Base-by-base conservation (phyloP, 257 asterid species). In the Nicotiana benthamiana region DNA sequence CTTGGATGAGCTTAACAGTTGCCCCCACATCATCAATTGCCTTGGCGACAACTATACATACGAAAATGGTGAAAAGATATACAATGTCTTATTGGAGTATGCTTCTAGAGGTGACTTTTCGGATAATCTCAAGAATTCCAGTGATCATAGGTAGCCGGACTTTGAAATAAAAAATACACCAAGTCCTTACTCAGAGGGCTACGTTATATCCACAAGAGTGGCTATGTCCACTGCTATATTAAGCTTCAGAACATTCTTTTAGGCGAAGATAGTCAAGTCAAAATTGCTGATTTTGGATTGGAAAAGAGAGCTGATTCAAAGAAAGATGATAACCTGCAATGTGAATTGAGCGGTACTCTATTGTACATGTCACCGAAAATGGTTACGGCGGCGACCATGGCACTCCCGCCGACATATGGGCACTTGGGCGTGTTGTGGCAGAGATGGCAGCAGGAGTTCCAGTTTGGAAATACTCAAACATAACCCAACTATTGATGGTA, bases 361-460 rank as follows among this genome's bases (percentile, higher is more conserved):
- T 13, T 94, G 86, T 94, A 94, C 79, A 94, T 94, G 98, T 94
- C 98, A 75, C 97, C 98, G 82, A 97, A 94, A 85, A 89, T 89
- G 93, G 91, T 92, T 1, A 64, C 87, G 91, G 87, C 5, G 90
- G 93, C 6, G 90, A 89, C 24, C 97, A 91, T 85, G 94, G 81
- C 2, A 18, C 87, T 4, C 80, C 97, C 82, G 93, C 97, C 20
- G 98, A 94, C 43, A 75, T 94, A 0, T 94, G 98, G 98, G 96
- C 97, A 11, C 85, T 91, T 7, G 98, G 98, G 16, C 93, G 98
- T 67, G 88, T 74, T 85, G 92, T 94, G 84, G 83, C 84, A 34
- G 98, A 94, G 91, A 88, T 94, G 95, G 82, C 79, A 51, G 51
- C 90, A 24, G 97, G 97, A 18, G 74, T 79, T 79, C 94, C 95